Evolutionary conservation across 192 early-diverging fungal species (phyloP), one percentile per base, ranked within the genome.

Genomic region (Glomus cerebriforme): DNA sequence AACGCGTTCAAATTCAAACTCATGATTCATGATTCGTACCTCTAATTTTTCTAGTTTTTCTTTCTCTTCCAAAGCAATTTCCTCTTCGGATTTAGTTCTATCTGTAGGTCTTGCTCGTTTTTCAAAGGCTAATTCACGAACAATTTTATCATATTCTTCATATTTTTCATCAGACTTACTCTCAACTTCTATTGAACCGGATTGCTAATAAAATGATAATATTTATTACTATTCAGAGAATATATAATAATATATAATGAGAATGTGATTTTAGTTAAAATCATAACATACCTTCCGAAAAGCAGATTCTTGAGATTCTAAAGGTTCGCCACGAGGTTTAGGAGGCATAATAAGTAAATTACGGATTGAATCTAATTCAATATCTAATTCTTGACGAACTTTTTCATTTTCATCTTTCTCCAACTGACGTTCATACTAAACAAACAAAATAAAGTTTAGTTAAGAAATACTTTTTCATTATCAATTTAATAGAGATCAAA

Each of bases 11-110:
- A n/a, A n/a, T n/a, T n/a, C n/a, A n/a, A n/a, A n/a, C n/a, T n/a
- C n/a, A n/a, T n/a, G n/a, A n/a, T n/a, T n/a, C n/a, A n/a, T n/a
- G n/a, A n/a, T 35, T 67, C n/a, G 10, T 27, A 76, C 79, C 76
- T 99, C 98, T 19, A 94, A 89, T 81, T 92, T 90, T 80, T 97
- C 96, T n/a, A 98, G 83, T 71, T 93, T 90, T 35, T 89, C 89
- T 79, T 92, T 92, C 58, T 95, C 95, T 77, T 96, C 96, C 39
- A 91, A 77, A 13, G 94, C 96, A 74, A 91, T 82, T 85, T 99
- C 98, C 75, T 97, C 96, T 81, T 97, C 97, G 9, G 95, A 96
- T 87, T 98, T 98, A 24, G 93, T 81, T 17, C 98, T 91, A 82
- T 99, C 96, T 69, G 95, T 91, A 22, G 97, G 95, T 70, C 87